Conservation (phyloP, 2,329 filamentous ascomycete genomes). For the Aphanocladium album region DNA sequence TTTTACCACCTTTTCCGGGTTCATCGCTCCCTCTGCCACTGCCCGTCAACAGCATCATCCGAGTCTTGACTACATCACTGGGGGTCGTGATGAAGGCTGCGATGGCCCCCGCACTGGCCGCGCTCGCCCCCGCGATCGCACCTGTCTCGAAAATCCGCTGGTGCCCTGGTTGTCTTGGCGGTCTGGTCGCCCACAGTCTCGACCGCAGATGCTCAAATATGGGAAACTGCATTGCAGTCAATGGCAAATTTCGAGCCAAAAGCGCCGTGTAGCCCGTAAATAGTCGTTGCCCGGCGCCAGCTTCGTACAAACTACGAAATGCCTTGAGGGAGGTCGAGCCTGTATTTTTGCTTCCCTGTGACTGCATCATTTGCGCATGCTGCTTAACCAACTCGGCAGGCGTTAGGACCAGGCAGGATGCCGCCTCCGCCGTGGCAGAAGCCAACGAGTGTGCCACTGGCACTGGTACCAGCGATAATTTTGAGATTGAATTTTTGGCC, state of each 20-base stretch:
- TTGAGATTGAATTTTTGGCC: conserved; percentile 58
- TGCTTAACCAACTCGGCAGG: conserved; percentile 91
- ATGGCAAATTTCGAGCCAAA: conserved; percentile 76
- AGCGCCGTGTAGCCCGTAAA: conserved; percentile 74
- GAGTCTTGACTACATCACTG: conserved; percentile 83
- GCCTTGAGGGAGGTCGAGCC: conserved; percentile 43
- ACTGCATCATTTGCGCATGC: conserved; percentile 76
- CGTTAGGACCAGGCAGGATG: conserved; percentile 80
- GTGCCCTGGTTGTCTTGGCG: conserved; percentile 21
- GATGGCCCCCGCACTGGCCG: conserved; percentile 66
- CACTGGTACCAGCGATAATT: conserved; percentile 52
- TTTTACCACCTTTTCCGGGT: conserved; percentile 25
- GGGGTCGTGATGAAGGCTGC: conserved; percentile 82
- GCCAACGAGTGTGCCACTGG: conserved; percentile 68
- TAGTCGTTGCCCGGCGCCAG: conserved; percentile 53
- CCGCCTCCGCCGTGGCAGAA: conserved; percentile 73
- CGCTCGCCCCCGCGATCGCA: conserved; percentile 65
- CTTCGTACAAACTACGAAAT: conserved; percentile 45
- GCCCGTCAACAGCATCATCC: conserved; percentile 72
- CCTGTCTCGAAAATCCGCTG: conserved; percentile 58
- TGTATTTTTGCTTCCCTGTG: conserved; percentile 15
- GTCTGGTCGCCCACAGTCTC: conserved; percentile 39
- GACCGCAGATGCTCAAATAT: conserved; percentile 70
- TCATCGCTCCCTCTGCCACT: conserved; percentile 24
- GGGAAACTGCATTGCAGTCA: conserved; percentile 84